A percentile compares a stretch with the other conserved stretches of the same genome.
These are phyloP conservation scores for Pseudogymnoascus sp. DNA, from an alignment of 2,329 filamentous ascomycete genomes.

Conservation along the genomic window DNA sequence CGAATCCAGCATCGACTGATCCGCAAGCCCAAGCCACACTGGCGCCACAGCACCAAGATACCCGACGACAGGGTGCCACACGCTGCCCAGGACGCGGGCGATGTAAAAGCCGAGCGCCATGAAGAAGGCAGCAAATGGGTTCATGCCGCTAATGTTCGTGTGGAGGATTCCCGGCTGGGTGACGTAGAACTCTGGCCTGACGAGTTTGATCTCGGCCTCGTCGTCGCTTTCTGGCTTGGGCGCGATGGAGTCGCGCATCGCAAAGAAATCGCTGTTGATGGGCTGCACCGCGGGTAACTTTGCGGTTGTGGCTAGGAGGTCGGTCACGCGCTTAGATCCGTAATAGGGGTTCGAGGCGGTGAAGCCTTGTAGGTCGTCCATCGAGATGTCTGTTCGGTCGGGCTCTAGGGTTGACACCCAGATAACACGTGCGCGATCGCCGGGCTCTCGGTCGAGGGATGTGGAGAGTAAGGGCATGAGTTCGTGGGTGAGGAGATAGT, in stretches of 20 bases:
- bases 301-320: conserved; percentile 70
- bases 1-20: conserved; percentile 54
- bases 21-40: conserved; percentile 69
- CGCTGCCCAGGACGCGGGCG: conserved; percentile 71
- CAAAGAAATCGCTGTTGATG: conserved; percentile 49
- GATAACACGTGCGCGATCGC: conserved; percentile 56
- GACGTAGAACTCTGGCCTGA: conserved; percentile 63
- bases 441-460: conserved; percentile 24
- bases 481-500: conserved; percentile 81
- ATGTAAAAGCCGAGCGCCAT: conserved; percentile 65
- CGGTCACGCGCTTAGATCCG: conserved; percentile 77
- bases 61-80: conserved; percentile 74
- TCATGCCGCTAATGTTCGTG: conserved; percentile 72
- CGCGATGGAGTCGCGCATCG: conserved; percentile 22
- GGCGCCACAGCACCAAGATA: conserved; percentile 72
- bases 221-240: conserved; percentile 16
- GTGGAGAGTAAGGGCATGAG: conserved; percentile 62
- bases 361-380: conserved; percentile 74
- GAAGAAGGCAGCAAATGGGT: conserved; percentile 58
- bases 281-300: conserved; percentile 56
- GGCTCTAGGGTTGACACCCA: conserved; percentile 85
- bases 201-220: conserved; percentile 18
- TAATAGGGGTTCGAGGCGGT: conserved; percentile 63
- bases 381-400: conserved; percentile 34
- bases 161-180: conserved; percentile 81